Evolutionary conservation across 257 asterid genomes (phyloP).

Genomic region (Nemophila menziesii): DNA sequence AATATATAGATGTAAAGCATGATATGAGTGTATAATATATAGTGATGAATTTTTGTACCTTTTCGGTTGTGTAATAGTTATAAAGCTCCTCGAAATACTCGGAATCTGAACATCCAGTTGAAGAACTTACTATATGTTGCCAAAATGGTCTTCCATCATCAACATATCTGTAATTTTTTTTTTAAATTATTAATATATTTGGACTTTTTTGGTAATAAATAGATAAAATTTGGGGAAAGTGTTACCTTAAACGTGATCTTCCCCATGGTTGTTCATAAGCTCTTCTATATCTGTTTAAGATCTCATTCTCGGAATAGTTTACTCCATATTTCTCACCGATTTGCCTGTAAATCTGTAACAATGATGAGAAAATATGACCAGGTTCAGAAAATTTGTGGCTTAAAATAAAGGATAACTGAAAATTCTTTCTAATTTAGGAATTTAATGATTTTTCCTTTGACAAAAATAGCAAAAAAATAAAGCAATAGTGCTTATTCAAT

Average conservation of each 20-base stretch:
- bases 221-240: not conserved
- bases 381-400: too few relatives aligned
- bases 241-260: constrained; percentile 84
- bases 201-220: too few relatives aligned
- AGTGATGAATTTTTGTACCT: constrained; percentile 28
- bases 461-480: too few relatives aligned
- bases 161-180: constrained; percentile 19
- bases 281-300: constrained; percentile 67
- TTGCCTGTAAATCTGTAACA: constrained; percentile 64
- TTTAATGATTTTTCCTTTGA: too few relatives aligned
- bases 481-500: too few relatives aligned
- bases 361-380: constrained; percentile 8
- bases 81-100: constrained; percentile 95
- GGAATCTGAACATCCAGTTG: constrained; percentile 91
- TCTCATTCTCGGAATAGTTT: constrained; percentile 73
- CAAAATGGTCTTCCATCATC: constrained; percentile 94
- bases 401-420: too few relatives aligned
- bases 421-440: too few relatives aligned
- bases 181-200: too few relatives aligned
- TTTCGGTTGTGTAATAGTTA: constrained; percentile 70
- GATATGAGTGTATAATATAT: not conserved
- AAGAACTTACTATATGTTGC: constrained; percentile 89
- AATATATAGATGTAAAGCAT: not conserved
- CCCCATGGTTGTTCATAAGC: constrained; percentile 99
- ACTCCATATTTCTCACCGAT: constrained; percentile 96